Evolutionary conservation across 768 basidiomycete genomes (phyloP).

Genomic region (Agrocybe pediades): DNA sequence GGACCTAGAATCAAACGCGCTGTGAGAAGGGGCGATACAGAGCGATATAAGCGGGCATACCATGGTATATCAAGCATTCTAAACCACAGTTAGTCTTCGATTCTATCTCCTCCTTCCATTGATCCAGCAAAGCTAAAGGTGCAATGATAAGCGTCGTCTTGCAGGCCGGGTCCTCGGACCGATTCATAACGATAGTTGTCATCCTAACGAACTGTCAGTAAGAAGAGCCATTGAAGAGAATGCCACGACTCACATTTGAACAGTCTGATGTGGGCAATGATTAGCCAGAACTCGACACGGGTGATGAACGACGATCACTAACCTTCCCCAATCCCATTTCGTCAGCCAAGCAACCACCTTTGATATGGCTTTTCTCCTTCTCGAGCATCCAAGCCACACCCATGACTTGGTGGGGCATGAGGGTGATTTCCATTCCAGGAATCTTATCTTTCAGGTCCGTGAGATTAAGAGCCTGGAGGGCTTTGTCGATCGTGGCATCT

Average conservation of each 20-base stretch:
- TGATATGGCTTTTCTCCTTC: slow-evolving; percentile 39
- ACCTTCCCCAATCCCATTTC: slow-evolving; percentile 68
- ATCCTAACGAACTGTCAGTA: slow-evolving; percentile 41
- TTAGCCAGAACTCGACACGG: neutral
- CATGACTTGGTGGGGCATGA: slow-evolving; percentile 74
- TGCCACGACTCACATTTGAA: slow-evolving; percentile 41
- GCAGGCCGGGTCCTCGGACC: slow-evolving; percentile 45
- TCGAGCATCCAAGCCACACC: slow-evolving; percentile 65
- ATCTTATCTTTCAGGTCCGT: slow-evolving; percentile 45
- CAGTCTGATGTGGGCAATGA: slow-evolving; percentile 33
- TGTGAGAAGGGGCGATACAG: slow-evolving; percentile 4
- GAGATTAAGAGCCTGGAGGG: slow-evolving; percentile 55
- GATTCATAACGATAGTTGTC: slow-evolving; percentile 57
- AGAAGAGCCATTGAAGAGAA: neutral
- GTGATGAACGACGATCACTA: slow-evolving; percentile 1
- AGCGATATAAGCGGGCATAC: slow-evolving; percentile 21
- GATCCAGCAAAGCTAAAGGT: slow-evolving; percentile 64
- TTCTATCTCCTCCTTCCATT: slow-evolving; percentile 66
- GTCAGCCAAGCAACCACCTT: slow-evolving; percentile 53
- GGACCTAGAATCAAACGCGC: slow-evolving; percentile 30
- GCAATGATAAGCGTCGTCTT: slow-evolving; percentile 73
- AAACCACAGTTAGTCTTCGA: slow-evolving; percentile 51
- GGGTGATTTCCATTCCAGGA: slow-evolving; percentile 57
- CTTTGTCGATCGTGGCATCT: slow-evolving; percentile 59
- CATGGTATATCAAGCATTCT: slow-evolving; percentile 66